Evolutionary conservation across 2,329 filamentous ascomycete genomes (phyloP), one percentile per base, ranked within the genome.

Genomic region (Fusarium algeriense): DNA sequence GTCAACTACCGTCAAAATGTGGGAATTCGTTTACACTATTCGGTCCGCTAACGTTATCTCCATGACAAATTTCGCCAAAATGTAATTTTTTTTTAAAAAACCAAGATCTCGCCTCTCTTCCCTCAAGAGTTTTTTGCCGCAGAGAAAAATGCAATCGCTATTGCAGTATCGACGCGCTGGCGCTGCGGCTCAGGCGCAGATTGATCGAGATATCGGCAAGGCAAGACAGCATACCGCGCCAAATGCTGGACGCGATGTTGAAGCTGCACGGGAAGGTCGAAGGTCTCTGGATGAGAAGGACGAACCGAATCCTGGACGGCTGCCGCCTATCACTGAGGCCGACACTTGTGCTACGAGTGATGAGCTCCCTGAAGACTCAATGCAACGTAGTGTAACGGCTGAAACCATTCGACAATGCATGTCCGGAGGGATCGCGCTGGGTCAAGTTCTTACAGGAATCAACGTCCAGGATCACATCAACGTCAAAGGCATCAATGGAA

Each of bases 371-470:
- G 48, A 64, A 1, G 15, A 30, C 2, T 34, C 50, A 2, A 43
- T 69, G 12, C 60, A 74, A 7, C 48, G 38, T 3, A 60, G 26
- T 40, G 4, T 38, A 10, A 70, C 67, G 3, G 50, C 56, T 5
- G 60, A 62, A 7, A 69, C 67, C 0, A 59, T 74, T 8, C 52
- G 37, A 3, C 60, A 69, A 28, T 73, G 56, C 6, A 34, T 60
- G 14, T 71, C 72, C 4, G 40, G 48, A 4, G 62, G 72, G 2
- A 48, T 60, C 6, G 61, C 78, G 5, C 70, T 81, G 2, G 76
- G 78, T 5, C 77, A 75, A 14, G 73, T 74, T 0, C 64, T 81
- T 4, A 79, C 78, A 0, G 79, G 79, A 17, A 74, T 81, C 9
- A 64, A 77, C 5, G 79, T 77, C 7, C 65, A 74, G 32, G 73